Conservation (phyloP, 805 yeast species). For the Hermanozyma aechmeae region DNA sequence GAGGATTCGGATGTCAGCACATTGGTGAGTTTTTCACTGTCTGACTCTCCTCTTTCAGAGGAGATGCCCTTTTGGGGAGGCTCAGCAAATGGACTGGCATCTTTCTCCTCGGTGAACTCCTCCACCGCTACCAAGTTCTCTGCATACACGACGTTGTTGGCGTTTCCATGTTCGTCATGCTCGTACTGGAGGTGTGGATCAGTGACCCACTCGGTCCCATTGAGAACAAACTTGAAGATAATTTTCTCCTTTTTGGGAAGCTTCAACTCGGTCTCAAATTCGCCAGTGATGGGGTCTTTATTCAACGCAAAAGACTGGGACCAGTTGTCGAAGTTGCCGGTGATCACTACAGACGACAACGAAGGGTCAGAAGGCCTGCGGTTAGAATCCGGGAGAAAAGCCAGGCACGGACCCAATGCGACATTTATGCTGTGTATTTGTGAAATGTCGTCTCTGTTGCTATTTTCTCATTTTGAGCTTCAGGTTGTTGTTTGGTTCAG, state of each 20-base stretch:
- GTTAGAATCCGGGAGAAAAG: no score
- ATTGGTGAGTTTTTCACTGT: constrained; percentile 10
- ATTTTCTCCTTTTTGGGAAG: constrained; percentile 15
- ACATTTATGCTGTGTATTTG: no score
- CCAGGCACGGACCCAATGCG: no score
- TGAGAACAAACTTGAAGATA: constrained; percentile 29
- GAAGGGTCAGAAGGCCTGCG: not conserved
- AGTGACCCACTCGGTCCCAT: constrained; percentile 23
- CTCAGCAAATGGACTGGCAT: constrained; percentile 1
- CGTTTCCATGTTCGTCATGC: constrained; percentile 25
- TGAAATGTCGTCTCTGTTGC: no score
- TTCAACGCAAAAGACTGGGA: constrained; percentile 11
- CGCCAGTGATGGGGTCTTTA: constrained; percentile 5
- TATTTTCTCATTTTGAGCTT: no score
- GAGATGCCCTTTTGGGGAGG: not conserved
- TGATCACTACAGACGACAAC: constrained; percentile 18
- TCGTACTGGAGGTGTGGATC: constrained; percentile 14
- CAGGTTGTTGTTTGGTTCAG: no score
- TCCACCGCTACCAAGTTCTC: constrained; percentile 15
- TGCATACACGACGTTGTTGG: constrained; percentile 23
- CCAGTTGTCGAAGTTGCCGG: constrained; percentile 37
- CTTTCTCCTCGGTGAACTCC: constrained; percentile 6
- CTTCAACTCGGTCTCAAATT: constrained; percentile 13
- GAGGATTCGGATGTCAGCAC: constrained; percentile 23
- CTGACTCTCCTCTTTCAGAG: constrained; percentile 1